Evolutionary conservation across 2,329 filamentous ascomycete species (phyloP), one percentile per base, ranked within the genome.

Genomic region (Xylariaceae sp.): DNA sequence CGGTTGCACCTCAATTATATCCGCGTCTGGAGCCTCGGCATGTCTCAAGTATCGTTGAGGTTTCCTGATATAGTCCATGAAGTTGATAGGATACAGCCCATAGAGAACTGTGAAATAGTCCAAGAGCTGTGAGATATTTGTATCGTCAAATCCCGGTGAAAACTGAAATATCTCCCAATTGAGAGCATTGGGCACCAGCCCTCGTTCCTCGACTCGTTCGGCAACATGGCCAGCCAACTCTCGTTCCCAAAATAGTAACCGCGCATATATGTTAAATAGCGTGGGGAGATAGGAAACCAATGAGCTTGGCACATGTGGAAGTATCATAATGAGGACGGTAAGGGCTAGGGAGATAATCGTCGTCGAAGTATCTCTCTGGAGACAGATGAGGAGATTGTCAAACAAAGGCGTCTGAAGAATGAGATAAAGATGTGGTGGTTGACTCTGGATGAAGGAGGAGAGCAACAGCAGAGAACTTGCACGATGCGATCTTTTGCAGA

Each of bases 61-160:
- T 65, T 92, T 92, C 53, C 88, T 81, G 57, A 94, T 87, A 66
- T 92, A 94, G 69, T 86, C 87, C 81, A 90, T 87, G 62, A 94
- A 90, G 67, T 92, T 92, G 65, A 92, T 81, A 1, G 89, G 89
- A 59, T 92, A 94, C 4, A 94, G 73, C 0, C 89, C 89, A 62
- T 94, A 94, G 0, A 94, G 76, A 22, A 91, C 86, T 2, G 88
- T 92, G 63, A 91, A 94, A 69, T 89, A 92, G 61, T 85, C 82
- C 49, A 85, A 72, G 1, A 92, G 76, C 55, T 89, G 85, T 5
- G 85, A 82, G 2, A 89, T 80, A 2, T 78, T 74, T 5, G 78
- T 76, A 40, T 83, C 81, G 49, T 87, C 81, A 10, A 77, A 74
- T 32, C 86, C 83, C n/a, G 83, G 75, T 5, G 83, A 77, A 57